phyloP scores from a whole-genome alignment of 352 stramenopile species.

The Achlya hypogyna region DNA sequence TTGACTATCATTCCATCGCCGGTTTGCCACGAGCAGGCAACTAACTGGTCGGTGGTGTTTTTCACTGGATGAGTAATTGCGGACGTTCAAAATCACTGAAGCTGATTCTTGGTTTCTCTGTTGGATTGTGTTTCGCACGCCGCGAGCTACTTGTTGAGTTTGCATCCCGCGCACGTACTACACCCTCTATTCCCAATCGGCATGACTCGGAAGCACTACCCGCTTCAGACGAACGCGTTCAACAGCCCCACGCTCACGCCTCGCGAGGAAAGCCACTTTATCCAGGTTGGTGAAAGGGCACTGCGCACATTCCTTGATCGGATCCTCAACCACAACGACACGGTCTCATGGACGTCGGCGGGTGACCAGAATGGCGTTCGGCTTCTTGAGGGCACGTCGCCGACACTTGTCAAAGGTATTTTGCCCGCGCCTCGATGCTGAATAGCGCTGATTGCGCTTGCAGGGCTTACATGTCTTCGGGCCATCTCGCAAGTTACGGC shows the following conservation, averaged over 20 bases:
- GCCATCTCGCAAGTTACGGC: constrained; percentile 1
- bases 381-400: background rate
- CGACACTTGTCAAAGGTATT: background rate
- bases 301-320: constrained; percentile 1
- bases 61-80: background rate
- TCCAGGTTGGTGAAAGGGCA: background rate
- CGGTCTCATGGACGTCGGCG: background rate
- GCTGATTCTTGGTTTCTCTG: background rate
- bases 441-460: background rate
- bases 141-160: background rate
- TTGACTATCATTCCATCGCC: no score
- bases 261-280: background rate
- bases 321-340: background rate
- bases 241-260: background rate
- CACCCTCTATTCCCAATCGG: background rate
- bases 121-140: background rate
- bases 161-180: background rate
- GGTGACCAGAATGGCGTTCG: constrained; percentile 1
- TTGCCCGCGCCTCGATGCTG: no score
- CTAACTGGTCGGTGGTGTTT: no score
- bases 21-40: no score
- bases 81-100: background rate
- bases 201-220: constrained; percentile 11
- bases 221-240: constrained; percentile 8
- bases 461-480: constrained; percentile 1